Conservation (phyloP, 257 asterid species). For the Thymus mandschuricus region DNA sequence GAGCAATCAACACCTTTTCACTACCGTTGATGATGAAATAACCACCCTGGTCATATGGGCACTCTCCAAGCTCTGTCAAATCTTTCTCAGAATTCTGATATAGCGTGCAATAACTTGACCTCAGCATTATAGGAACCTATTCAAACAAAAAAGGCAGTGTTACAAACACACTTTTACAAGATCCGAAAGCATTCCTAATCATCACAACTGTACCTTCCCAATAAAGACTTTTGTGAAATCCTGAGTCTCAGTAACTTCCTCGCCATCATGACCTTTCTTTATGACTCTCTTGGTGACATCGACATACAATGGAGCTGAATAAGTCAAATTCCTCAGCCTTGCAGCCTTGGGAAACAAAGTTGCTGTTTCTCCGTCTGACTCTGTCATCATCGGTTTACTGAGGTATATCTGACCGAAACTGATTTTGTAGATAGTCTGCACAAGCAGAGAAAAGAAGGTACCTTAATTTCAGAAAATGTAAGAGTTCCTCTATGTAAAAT, state of each 20-base stretch:
- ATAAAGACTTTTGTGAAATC: slow-evolving; percentile 95
- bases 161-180: slow-evolving; percentile 18
- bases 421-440: slow-evolving; percentile 92
- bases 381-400: slow-evolving; percentile 99
- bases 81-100: slow-evolving; percentile 96
- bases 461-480: slow-evolving; percentile 20
- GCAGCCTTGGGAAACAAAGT: slow-evolving; percentile 99
- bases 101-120: slow-evolving; percentile 94
- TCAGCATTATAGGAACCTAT: slow-evolving; percentile 95
- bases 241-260: slow-evolving; percentile 96
- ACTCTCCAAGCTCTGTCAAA: slow-evolving; percentile 98
- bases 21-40: slow-evolving; percentile 95
- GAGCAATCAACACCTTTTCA: slow-evolving; percentile 97
- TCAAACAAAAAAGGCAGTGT: slow-evolving; percentile 13
- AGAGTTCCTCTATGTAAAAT: not conserved
- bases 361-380: slow-evolving; percentile 98
- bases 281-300: slow-evolving; percentile 88
- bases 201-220: slow-evolving; percentile 67
- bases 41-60: slow-evolving; percentile 98
- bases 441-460: slow-evolving; percentile 24
- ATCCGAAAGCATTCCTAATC: slow-evolving; percentile 1
- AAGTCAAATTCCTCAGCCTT: slow-evolving; percentile 91
- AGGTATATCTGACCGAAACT: slow-evolving; percentile 92
- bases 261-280: slow-evolving; percentile 98
- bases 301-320: slow-evolving; percentile 95